Evolutionary conservation across 352 stramenopile species (phyloP).

Genomic region (Phytophthora citricola): DNA sequence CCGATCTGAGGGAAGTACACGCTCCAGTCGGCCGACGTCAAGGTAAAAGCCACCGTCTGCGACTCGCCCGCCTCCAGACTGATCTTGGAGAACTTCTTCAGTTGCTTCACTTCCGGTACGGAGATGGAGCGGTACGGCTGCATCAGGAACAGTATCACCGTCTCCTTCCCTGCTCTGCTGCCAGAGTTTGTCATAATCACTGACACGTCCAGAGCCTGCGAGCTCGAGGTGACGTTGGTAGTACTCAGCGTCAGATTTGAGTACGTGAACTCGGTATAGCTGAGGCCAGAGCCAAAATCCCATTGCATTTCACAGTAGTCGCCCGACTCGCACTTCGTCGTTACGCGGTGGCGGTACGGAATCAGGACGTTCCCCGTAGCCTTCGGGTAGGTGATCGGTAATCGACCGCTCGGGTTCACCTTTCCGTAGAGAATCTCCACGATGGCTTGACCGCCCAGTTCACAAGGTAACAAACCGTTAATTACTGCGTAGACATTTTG

Average conservation of each 20-base stretch:
- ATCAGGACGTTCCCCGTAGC: not conserved
- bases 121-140: not conserved
- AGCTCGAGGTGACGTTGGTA: slow-evolving; percentile 4
- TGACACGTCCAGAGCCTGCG: not conserved
- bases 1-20: not conserved
- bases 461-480: not conserved
- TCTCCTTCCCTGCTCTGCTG: not conserved
- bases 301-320: slow-evolving; percentile 36
- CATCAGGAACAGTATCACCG: not conserved
- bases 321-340: slow-evolving; percentile 1
- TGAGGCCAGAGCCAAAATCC: slow-evolving; percentile 57
- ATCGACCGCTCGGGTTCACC: not conserved
- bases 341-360: slow-evolving; percentile 5
- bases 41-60: not conserved
- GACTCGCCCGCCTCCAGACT: not conserved
- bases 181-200: not conserved
- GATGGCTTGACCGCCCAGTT: not conserved
- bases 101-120: not conserved
- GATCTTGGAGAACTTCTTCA: slow-evolving; percentile 2
- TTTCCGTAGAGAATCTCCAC: not conserved
- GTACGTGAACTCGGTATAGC: slow-evolving; percentile 64
- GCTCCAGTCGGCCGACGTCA: slow-evolving; percentile 1
- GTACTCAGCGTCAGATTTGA: slow-evolving; percentile 35
- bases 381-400: slow-evolving; percentile 3
- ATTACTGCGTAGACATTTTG: not conserved